Percentiles rank a stretch among this genome's conserved stretches.
Evolutionary conservation across 192 early-diverging fungal genomes (phyloP).

Genomic region (Umbelopsis isabellina): DNA sequence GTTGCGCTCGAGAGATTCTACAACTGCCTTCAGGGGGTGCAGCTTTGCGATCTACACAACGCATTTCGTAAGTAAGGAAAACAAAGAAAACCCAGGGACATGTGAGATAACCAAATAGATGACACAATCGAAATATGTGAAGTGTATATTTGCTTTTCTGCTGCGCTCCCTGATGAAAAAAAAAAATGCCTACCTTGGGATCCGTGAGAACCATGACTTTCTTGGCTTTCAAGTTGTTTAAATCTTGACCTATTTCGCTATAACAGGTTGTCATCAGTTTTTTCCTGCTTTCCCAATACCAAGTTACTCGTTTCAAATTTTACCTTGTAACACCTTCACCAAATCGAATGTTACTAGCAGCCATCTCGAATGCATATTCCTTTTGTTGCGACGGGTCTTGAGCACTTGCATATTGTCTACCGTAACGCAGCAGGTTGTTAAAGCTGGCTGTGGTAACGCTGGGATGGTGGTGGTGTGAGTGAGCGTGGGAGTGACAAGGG

Average conservation of each 20-base stretch:
- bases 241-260: conserved; percentile 83
- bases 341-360: conserved; percentile 86
- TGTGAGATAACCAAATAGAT: not conserved
- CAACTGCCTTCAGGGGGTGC: conserved; percentile 71
- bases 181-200: conserved; percentile 55
- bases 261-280: not conserved
- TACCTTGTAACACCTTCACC: conserved; percentile 78
- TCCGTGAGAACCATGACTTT: conserved; percentile 89
- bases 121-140: not conserved
- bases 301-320: not conserved
- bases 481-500: conserved; percentile 41
- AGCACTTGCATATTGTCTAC: conserved; percentile 40
- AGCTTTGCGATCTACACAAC: conserved; percentile 65
- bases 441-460: conserved; percentile 26
- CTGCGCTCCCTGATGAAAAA: too few relatives aligned
- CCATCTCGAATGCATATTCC: conserved; percentile 88
- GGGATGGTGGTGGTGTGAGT: conserved; percentile 33
- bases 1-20: conserved; percentile 73
- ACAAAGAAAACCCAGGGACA: not conserved
- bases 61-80: not conserved
- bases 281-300: not conserved
- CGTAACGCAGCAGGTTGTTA: conserved; percentile 35
- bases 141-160: not conserved
- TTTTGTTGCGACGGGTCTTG: conserved; percentile 33
- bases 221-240: conserved; percentile 75